A percentile compares a stretch with the other conserved stretches of the same genome.
phyloP scores from a whole-genome alignment of 805 yeast genomes.

The Grigorovia transvaalensis region DNA sequence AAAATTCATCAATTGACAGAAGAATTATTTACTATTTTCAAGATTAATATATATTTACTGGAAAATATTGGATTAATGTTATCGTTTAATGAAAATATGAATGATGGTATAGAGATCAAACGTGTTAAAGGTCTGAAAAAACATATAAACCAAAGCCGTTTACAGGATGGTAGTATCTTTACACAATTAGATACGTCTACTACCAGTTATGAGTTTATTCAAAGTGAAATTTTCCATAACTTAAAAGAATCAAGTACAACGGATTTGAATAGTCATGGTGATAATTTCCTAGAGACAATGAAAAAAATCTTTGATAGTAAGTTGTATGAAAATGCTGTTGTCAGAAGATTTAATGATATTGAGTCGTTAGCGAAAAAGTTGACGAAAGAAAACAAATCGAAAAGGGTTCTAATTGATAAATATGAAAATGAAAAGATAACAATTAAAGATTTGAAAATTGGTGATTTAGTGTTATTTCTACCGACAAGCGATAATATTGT shows the following conservation, averaged over 20 bases:
- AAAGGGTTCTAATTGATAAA: conserved; percentile 20
- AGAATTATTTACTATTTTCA: conserved; percentile 28
- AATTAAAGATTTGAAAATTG: conserved; percentile 52
- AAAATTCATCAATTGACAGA: background rate
- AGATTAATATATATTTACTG: conserved; percentile 45
- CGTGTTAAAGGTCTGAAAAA: conserved; percentile 73
- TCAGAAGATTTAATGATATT: conserved; percentile 76
- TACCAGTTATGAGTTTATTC: conserved; percentile 27
- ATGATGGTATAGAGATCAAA: conserved; percentile 37
- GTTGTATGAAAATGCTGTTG: conserved; percentile 36
- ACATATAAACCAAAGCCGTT: conserved; percentile 29
- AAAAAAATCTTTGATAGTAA: conserved; percentile 21
- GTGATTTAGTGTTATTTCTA: conserved; percentile 74
- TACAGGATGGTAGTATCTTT: conserved; percentile 21
- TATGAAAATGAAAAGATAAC: conserved; percentile 42
- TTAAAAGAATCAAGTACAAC: conserved; percentile 9
- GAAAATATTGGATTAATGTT: conserved; percentile 68
- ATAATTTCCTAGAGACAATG: conserved; percentile 8
- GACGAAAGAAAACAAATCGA: conserved; percentile 45
- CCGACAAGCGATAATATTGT: conserved; percentile 47
- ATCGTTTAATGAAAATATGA: conserved; percentile 16
- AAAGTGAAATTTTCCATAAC: conserved; percentile 39
- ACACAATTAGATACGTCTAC: conserved; percentile 15
- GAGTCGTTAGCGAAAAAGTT: conserved; percentile 80
- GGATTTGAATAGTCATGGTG: background rate